Percentiles rank a stretch among this genome's conserved stretches.
phyloP scores from a whole-genome alignment of 352 stramenopile genomes.

The Pythium vanterpoolii region DNA sequence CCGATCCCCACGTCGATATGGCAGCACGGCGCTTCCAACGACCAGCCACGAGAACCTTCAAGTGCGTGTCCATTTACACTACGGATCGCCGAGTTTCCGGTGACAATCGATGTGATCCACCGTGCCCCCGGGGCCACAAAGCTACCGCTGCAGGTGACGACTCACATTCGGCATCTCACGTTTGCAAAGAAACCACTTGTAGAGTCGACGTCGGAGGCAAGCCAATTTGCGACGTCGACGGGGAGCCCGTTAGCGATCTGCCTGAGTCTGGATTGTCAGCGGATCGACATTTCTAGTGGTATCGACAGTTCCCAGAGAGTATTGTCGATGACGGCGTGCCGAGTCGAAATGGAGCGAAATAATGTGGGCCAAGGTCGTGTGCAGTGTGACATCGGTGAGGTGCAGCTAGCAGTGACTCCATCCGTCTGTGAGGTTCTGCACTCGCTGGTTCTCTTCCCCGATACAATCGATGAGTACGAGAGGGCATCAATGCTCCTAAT shows the following conservation, averaged over 20 bases:
- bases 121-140: not conserved
- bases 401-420: slow-evolving; percentile 8
- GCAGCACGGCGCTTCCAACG: not conserved
- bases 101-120: slow-evolving; percentile 11
- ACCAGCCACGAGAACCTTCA: not conserved
- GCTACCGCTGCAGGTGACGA: slow-evolving; percentile 4
- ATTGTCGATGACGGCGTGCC: not conserved
- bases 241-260: not conserved
- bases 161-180: not conserved
- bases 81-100: slow-evolving; percentile 1
- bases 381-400: not conserved
- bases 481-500: slow-evolving; percentile 9
- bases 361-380: slow-evolving; percentile 5
- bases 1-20: slow-evolving; percentile 18
- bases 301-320: not conserved
- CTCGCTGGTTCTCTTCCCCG: slow-evolving; percentile 21
- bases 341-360: slow-evolving; percentile 13
- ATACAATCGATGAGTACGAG: slow-evolving; percentile 19
- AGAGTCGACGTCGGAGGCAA: not conserved
- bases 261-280: slow-evolving; percentile 15
- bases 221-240: not conserved
- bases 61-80: slow-evolving; percentile 3
- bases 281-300: not conserved
- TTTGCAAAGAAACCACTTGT: not conserved
- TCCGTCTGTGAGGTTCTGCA: slow-evolving; percentile 16